These are phyloP conservation scores for Apiospora phragmitis DNA, from an alignment of 2,329 filamentous ascomycete species.

Conservation along the genomic window DNA sequence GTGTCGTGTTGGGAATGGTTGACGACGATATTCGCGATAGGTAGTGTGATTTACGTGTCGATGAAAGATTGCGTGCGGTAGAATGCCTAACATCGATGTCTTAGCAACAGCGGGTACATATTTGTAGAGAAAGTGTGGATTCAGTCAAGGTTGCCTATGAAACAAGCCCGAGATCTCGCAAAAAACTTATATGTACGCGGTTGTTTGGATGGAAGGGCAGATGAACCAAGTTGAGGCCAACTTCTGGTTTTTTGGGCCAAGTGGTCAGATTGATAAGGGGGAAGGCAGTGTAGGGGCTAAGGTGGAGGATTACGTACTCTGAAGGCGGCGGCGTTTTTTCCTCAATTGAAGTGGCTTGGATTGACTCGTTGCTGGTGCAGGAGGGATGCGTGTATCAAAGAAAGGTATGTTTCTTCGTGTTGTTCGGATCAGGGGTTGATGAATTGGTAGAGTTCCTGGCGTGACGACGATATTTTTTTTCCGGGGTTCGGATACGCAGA, in stretches of 20 bases:
- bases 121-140: not conserved
- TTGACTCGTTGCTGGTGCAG: not conserved
- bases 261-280: conserved; percentile 1
- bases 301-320: not conserved
- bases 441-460: not conserved
- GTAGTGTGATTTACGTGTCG: not conserved
- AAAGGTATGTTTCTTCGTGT: not conserved
- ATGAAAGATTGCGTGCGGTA: not conserved
- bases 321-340: not conserved
- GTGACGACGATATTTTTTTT: not conserved
- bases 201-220: not conserved
- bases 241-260: not conserved
- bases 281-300: not conserved
- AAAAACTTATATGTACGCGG: not conserved
- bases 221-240: not conserved
- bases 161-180: not conserved
- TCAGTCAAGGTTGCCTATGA: not conserved
- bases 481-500: not conserved
- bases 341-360: not conserved
- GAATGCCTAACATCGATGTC: not conserved
- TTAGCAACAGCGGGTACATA: not conserved
- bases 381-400: not conserved
- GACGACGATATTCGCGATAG: not conserved
- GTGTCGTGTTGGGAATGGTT: conserved; percentile 20
- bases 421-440: not conserved